Base-by-base conservation (phyloP, 2,329 filamentous ascomycete species). In the Ophiostoma sp. region DNA sequence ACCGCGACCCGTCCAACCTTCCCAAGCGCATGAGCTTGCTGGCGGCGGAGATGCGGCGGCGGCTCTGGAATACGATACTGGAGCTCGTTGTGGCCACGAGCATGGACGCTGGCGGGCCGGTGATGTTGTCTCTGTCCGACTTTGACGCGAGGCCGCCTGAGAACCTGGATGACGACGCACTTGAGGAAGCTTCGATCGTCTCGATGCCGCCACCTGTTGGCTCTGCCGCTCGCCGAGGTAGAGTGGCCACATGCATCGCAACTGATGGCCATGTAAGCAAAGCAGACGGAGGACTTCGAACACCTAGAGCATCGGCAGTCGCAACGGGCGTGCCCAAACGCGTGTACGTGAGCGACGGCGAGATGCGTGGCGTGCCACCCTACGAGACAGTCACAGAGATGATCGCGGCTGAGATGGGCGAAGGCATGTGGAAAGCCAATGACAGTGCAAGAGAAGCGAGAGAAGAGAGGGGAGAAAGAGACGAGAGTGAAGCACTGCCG, bases 41-140 rank as follows among this genome's bases (percentile, higher is more conserved):
- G 0, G 66, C 68, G 11, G 74, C 77, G 0, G 83, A 85, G 74
- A 82, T 84, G 76, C 79, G 81, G 1, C 76, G 82, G 7, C 76
- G 83, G 5, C 69, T 86, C 2, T 85, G 83, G 83, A 82, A 82
- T 60, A 83, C 83, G 0, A 79, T 84, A 14, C 71, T 85, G 0
- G 84, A 86, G 72, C 64, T 85, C 0, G 72, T 74, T 0, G 68
- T 84, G 0, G 79, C 80, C 36, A 76, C 81, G 0, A 81, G 81
- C 62, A 69, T 85, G 44, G 74, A 74, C 9, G 78, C 79, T 0
- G 83, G 83, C 0, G 80, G 78, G 0, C 76, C 82, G 3, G 78
- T 81, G 0, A 73, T 84, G 27, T 73, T 86, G 0, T 77, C 75
- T 2, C 67, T 79, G 0, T 72, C 75, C 2, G 80, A 83, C 44